Evolutionary conservation across 768 basidiomycete genomes (phyloP).

Genomic region (Tricholoma sp.): DNA sequence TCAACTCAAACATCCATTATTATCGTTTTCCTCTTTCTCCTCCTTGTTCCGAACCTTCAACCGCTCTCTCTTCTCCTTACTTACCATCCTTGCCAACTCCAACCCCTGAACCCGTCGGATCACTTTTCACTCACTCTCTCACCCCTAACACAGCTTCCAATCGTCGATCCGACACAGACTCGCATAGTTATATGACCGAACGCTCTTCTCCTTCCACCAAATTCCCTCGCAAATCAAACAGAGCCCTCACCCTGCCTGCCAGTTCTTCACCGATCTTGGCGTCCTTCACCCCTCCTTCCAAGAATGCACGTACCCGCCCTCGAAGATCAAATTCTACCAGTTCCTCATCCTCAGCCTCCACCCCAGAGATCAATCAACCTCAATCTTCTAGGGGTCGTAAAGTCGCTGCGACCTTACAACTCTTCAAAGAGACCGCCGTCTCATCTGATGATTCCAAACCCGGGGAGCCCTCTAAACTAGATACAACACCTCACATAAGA

Average conservation of each 20-base stretch:
- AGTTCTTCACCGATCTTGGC: constrained; percentile 7
- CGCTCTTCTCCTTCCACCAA: neutral
- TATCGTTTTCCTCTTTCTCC: constrained; percentile 44
- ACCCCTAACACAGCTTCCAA: neutral
- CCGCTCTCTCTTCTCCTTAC: constrained; percentile 35
- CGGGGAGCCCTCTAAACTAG: constrained; percentile 26
- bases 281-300: constrained; percentile 22
- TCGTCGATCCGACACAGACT: constrained; percentile 2
- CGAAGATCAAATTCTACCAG: constrained; percentile 31
- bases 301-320: constrained; percentile 25
- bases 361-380: constrained; percentile 22
- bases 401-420: constrained; percentile 74
- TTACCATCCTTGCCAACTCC: constrained; percentile 15
- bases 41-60: constrained; percentile 37
- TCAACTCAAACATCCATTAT: constrained; percentile 18
- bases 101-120: neutral
- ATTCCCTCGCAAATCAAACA: constrained; percentile 23
- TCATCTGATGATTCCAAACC: constrained; percentile 28
- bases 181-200: constrained; percentile 17
- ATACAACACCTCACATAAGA: constrained; percentile 22
- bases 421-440: constrained; percentile 72
- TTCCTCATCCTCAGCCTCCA: constrained; percentile 28
- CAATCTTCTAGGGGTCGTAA: constrained; percentile 60
- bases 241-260: constrained; percentile 35
- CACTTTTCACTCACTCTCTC: neutral